These are phyloP conservation scores for Pterocarpus macrocarpus DNA, from an alignment of 306 rosid species.

Conservation along the genomic window DNA sequence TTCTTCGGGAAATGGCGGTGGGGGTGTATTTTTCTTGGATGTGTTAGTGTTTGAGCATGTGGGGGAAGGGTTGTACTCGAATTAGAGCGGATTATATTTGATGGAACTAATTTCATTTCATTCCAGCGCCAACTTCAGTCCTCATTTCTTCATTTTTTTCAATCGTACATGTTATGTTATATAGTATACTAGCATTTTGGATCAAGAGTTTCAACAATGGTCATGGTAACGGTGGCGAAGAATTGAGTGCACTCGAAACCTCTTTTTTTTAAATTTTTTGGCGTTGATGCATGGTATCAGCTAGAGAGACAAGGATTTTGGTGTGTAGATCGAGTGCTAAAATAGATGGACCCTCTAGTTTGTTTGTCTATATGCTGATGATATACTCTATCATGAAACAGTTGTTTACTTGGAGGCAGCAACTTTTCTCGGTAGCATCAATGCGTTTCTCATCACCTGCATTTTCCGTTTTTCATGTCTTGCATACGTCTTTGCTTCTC, in stretches of 20 bases:
- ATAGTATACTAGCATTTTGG: neutral
- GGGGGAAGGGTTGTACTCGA: constrained; percentile 31
- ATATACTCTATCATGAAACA: constrained; percentile 39
- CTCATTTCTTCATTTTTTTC: neutral
- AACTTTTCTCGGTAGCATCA: constrained; percentile 52
- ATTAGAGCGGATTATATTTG: constrained; percentile 46
- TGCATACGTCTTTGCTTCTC: constrained; percentile 22
- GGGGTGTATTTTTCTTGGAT: constrained; percentile 26
- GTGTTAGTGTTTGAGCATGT: constrained; percentile 20
- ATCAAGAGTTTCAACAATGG: neutral
- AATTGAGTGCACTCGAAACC: constrained; percentile 24
- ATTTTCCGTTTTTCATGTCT: constrained; percentile 53
- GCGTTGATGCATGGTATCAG: constrained; percentile 26
- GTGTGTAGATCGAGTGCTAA: constrained; percentile 28
- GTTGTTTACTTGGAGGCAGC: constrained; percentile 33
- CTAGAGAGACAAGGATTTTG: neutral
- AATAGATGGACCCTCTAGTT: constrained; percentile 30
- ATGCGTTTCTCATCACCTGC: constrained; percentile 51
- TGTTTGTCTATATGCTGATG: constrained; percentile 44
- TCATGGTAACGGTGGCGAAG: neutral
- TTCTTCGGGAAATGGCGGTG: neutral
- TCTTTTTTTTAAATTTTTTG: neutral
- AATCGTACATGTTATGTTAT: neutral
- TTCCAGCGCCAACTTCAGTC: constrained; percentile 23
- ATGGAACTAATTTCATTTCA: constrained; percentile 46